Conservation (phyloP, 1,284 basidiomycete species). For the Moesziomyces parantarcticus region DNA sequence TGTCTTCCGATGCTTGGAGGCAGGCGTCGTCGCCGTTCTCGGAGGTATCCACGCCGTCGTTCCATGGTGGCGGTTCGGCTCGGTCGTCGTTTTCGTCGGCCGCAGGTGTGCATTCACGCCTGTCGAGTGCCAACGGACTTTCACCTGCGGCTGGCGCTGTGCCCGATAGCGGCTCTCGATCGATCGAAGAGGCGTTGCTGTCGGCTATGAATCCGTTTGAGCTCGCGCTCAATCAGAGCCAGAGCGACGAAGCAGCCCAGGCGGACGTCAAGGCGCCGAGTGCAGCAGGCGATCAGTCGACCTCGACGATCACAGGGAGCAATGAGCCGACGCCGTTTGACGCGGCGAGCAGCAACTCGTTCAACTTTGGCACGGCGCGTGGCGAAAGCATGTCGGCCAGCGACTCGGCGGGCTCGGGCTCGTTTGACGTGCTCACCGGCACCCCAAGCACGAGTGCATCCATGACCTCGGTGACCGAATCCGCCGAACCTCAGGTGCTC, state of each 20-base stretch:
- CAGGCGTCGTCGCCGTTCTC: conserved; percentile 45
- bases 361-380: not conserved
- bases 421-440: not conserved
- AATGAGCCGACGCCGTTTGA: conserved; percentile 49
- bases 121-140: conserved; percentile 22
- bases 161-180: conserved; percentile 9
- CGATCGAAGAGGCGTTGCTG: conserved; percentile 35
- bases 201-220: conserved; percentile 42
- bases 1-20: conserved; percentile 27
- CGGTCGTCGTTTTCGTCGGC: conserved; percentile 39
- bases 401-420: conserved; percentile 14
- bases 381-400: conserved; percentile 23
- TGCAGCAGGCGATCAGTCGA: conserved; percentile 20
- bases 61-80: conserved; percentile 39
- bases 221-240: conserved; percentile 10
- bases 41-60: conserved; percentile 38
- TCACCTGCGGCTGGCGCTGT: conserved; percentile 9
- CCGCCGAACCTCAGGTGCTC: conserved; percentile 7
- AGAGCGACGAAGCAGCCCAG: not conserved
- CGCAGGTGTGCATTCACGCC: conserved; percentile 28
- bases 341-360: not conserved
- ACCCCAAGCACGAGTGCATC: conserved; percentile 18
- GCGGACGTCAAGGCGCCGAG: not conserved
- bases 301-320: conserved; percentile 35
- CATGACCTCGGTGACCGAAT: conserved; percentile 11